Evolutionary conservation across 306 rosid species (phyloP).

Genomic region (Glycine soja): DNA sequence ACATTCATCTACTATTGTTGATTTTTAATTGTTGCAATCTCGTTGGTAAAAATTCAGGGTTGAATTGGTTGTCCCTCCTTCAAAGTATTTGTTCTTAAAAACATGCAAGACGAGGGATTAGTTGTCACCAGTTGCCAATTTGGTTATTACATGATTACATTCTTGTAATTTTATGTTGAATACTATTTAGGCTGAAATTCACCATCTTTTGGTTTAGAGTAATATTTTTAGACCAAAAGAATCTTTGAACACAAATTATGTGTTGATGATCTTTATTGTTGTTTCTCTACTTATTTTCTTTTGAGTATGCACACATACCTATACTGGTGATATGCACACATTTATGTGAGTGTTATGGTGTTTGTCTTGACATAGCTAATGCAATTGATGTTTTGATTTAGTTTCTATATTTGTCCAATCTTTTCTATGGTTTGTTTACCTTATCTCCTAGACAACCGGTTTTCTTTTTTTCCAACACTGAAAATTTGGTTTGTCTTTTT

Average conservation of each 20-base stretch:
- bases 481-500: constrained; percentile 36
- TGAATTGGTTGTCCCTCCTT: too few relatives aligned
- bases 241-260: neutral
- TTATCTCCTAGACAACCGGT: neutral
- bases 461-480: constrained; percentile 23
- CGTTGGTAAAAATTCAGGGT: too few relatives aligned
- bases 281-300: constrained; percentile 17
- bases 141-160: constrained; percentile 1
- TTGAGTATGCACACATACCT: neutral
- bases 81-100: neutral
- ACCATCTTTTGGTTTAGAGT: neutral
- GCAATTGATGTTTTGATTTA: neutral
- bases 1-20: too few relatives aligned
- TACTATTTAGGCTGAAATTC: neutral
- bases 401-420: constrained; percentile 39
- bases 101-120: constrained; percentile 3
- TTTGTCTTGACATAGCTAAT: too few relatives aligned
- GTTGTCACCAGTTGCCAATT: constrained; percentile 14
- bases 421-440: constrained; percentile 17
- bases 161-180: neutral
- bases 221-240: constrained; percentile 26
- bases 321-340: too few relatives aligned
- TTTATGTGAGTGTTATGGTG: too few relatives aligned
- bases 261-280: constrained; percentile 18
- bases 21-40: too few relatives aligned